Evolutionary conservation across 2,329 filamentous ascomycete species (phyloP), one percentile per base, ranked within the genome.

Genomic region (Parastagonospora avenae): DNA sequence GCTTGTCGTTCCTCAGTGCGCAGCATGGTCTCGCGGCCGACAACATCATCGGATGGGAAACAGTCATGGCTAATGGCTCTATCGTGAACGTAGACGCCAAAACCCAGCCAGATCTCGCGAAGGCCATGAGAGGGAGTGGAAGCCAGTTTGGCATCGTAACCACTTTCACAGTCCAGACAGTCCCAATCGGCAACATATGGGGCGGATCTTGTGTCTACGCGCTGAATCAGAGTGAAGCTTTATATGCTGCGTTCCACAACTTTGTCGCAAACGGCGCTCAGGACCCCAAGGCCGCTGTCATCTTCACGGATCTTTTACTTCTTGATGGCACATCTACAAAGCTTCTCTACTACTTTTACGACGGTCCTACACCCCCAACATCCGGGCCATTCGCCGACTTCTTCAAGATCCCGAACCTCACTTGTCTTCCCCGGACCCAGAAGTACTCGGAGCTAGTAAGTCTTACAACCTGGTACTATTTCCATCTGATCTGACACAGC

Each of bases 181-280:
- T 62, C 40, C 57, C 55, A 8, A 61, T 65, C 41, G 70, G 62
- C 19, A 48, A 73, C 41, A 66, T 76, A 15, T 77, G 73, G 72
- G 75, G 75, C 11, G 75, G 76, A 2, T 59, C 59, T 4, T 66
- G 73, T 2, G 43, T 70, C n/a, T 77, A 76, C 54, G 61, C 56
- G 24, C 50, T 39, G 3, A 52, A 38, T 8, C 54, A 74, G 24
- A 59, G 62, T 0, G 58, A 66, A 8, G 59, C 64, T 29, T 55
- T 76, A n/a, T 70, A 66, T 50, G 59, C 58, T 27, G 68, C 68
- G 5, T 54, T 75, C 12, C 72, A 75, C 51, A 54, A 68, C 12
- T 74, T 73, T 36, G 54, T 66, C 1, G 58, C 62, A 4, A 52
- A 54, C 2, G 62, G 60, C 8, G 65, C 64, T 11, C 46, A 56